phyloP scores from a whole-genome alignment of 441 rosid genomes.

The Jatropha multifida region DNA sequence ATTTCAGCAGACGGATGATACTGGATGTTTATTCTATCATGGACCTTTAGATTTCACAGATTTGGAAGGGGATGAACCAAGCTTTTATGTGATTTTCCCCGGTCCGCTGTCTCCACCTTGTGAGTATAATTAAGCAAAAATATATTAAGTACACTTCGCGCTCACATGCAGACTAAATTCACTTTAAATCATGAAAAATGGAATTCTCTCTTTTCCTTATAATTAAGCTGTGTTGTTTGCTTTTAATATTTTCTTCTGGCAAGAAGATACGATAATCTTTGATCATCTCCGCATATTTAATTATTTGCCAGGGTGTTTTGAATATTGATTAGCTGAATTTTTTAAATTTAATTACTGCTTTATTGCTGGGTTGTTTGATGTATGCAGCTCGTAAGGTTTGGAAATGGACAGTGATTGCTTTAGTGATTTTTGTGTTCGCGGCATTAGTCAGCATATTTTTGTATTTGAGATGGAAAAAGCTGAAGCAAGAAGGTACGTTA shows the following conservation, averaged over 20 bases:
- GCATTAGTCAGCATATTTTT: neutral
- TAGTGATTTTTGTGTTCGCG: neutral
- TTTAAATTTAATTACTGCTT: too few species aligned
- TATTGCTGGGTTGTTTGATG: neutral
- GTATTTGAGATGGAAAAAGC: constrained; percentile 1
- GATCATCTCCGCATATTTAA: too few species aligned
- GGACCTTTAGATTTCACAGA: neutral
- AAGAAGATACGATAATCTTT: too few species aligned
- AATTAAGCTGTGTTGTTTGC: too few species aligned
- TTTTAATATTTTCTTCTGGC: too few species aligned
- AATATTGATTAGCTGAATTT: too few species aligned
- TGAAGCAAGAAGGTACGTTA: neutral
- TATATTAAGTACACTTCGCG: too few species aligned
- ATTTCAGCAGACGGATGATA: neutral
- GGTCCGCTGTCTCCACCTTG: neutral
- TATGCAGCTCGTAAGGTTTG: neutral
- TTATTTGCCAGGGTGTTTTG: too few species aligned
- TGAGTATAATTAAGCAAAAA: too few species aligned
- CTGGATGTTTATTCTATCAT: neutral
- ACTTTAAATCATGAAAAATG: too few species aligned
- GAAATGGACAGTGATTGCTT: neutral
- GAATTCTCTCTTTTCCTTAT: too few species aligned
- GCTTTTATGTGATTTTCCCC: neutral
- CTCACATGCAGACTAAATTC: too few species aligned
- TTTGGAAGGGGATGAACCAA: neutral